Base-by-base conservation (phyloP, 1,284 basidiomycete species). In the Fomitopsis betulina region DNA sequence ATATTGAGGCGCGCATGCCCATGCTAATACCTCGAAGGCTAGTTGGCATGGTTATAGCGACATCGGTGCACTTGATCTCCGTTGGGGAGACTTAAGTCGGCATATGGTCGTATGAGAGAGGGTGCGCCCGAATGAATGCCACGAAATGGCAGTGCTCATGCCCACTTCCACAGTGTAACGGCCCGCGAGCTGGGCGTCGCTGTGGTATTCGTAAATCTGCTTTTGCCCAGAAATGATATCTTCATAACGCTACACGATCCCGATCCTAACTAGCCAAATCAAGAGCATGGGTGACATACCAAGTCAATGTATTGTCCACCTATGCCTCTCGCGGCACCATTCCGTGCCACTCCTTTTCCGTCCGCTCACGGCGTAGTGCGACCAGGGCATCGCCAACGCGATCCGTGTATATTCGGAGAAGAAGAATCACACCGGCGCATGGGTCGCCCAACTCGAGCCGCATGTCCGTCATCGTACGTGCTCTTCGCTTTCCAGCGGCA, bases 391-490 rank as follows among this genome's bases (percentile, higher is more conserved):
- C 17, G 82, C 84, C 2, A 75, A 83, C 33, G 67, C 66, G 21
- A 64, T 84, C 43, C 63, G 74, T 27, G 68, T 63, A 9, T 70
- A 86, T 38, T 82, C 83, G 0, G 64, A 68, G 43, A 75, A 74
- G 66, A 82, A 81, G 75, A 0, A 67, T 82, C 30, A 81, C 81
- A 0, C 70, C 81, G 0, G 78, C 42, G 85, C 86, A 0, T 89
- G 85, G 84, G 75, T 87, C 6, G 67, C 72, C 33, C 67, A 73
- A 1, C 73, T 80, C 40, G 79, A 76, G 10, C 68, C 70, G 33
- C 78, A 80, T 51, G 74, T 80, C 53, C 74, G 5, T 81, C 79
- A 1, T 79, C 79, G 75, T 76, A 56, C 40, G 73, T 75, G 5
- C 35, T 35, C 12, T 39, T 27, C n/a, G n/a, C 10, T 45, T 21